Base-by-base conservation (phyloP, 805 yeast genomes). In the Starmerella bombicola region DNA sequence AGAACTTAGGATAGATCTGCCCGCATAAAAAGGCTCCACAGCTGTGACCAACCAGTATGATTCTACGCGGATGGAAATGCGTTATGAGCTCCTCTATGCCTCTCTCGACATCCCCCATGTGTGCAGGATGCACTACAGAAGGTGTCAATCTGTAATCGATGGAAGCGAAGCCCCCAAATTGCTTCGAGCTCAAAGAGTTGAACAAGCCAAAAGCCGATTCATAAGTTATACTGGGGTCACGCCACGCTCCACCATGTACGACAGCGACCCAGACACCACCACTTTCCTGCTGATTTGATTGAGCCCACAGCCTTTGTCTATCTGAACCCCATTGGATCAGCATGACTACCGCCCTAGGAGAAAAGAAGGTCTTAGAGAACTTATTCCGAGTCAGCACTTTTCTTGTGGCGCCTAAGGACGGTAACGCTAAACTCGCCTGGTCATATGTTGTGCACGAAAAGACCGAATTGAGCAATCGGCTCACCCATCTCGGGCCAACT, bases 171-270 rank as follows among this genome's bases (percentile, higher is more conserved):
- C 54, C 54, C 8, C 29, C 40, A 24, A 38, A 46, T 17, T 21
- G 26, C 6, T 59, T 40, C 18, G 23, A 22, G 22, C 32, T 25
- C 20, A 25, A 32, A 8, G 17, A 8, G 17, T 3, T 18, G 7
- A 51, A 35, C 33, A 75, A 43, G 10, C 47, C 49, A 8, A 61
- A 62, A 40, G 72, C 74, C 51, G 79, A 88, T 30, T 67, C 58
- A 21, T 61, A 68, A 0, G 85, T 77, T 54, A 78, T 77, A 3
- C 47, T 55, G 1, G 75, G 72, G 53, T 80, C 93, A 46, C 82
- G 66, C 94, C 94, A 83, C 0, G 85, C 93, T 0, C 95, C 95
- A 1, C 95, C 95, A 59, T 83, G 95, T 30, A 83, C 68, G 49
- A 74, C 76, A 1, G 81, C 67, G 5, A 57, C 43, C 62, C 62